Evolutionary conservation across 129 eudicot species (phyloP).

Genomic region (Saposhnikovia divaricata): DNA sequence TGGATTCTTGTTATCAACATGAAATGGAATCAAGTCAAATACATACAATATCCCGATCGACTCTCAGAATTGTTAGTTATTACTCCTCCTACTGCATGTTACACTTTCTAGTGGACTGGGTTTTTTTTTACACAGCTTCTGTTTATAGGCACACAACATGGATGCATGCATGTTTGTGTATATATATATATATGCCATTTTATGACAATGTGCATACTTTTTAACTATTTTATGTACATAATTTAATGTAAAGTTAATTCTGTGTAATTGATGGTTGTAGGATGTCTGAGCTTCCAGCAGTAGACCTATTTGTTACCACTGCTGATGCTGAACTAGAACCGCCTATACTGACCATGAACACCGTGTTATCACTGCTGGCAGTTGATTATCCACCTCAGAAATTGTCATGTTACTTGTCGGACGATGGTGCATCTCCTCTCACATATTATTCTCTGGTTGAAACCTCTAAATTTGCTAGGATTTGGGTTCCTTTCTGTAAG

Average conservation of each 20-base stretch:
- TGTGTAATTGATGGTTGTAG: conserved; percentile 3
- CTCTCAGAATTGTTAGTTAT: conserved; percentile 8
- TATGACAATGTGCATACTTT: too few relatives aligned
- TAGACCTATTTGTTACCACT: conserved; percentile 38
- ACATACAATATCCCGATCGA: conserved; percentile 32
- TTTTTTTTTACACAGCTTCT: neutral
- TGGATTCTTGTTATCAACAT: conserved; percentile 30
- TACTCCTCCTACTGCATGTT: neutral
- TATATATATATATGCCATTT: too few relatives aligned
- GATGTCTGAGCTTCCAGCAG: conserved; percentile 19
- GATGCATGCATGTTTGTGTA: too few relatives aligned
- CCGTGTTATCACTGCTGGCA: conserved; percentile 39
- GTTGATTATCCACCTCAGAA: conserved; percentile 42
- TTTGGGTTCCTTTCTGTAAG: conserved; percentile 53
- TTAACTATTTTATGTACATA: too few relatives aligned
- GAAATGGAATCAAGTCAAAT: conserved; percentile 38
- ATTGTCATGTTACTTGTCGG: conserved; percentile 41
- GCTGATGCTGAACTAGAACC: conserved; percentile 38
- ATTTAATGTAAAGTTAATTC: neutral
- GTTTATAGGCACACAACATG: neutral
- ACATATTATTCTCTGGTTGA: conserved; percentile 34
- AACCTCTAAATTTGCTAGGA: conserved; percentile 31
- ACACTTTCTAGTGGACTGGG: neutral
- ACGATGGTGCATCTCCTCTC: conserved; percentile 41
- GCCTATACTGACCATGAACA: conserved; percentile 38